Percentiles rank a stretch among this genome's conserved stretches.
Conservation (phyloP, 495 filamentous ascomycete species). For the Pyrenopolyporus hunteri region DNA sequence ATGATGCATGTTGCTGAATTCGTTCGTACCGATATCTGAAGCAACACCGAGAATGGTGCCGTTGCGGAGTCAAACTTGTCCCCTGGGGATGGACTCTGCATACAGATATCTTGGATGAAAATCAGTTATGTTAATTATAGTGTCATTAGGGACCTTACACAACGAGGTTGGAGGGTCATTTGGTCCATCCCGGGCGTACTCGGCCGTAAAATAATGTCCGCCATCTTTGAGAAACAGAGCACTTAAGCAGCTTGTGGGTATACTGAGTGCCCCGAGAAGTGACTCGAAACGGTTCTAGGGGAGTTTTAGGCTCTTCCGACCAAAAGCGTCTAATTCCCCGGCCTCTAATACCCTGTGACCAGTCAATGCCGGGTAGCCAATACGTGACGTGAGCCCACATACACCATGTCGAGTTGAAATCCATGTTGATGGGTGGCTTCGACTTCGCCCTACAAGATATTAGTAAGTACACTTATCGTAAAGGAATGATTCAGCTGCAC, state of each 20-base stretch:
- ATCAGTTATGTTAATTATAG: background rate
- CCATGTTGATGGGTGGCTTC: background rate
- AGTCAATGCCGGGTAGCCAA: background rate
- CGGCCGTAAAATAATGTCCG: background rate
- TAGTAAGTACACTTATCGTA: background rate
- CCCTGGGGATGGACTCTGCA: background rate
- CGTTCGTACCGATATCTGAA: background rate
- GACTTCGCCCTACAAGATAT: background rate
- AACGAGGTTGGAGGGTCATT: background rate
- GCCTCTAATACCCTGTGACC: background rate
- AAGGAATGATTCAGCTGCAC: background rate
- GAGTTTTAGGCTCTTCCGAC: background rate
- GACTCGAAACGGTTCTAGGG: background rate
- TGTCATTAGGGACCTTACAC: background rate
- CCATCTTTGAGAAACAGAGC: slow-evolving; percentile 4
- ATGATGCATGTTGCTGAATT: slow-evolving; percentile 1
- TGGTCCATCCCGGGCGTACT: background rate
- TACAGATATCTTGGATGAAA: background rate
- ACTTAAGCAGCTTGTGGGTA: background rate
- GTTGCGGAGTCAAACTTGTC: background rate
- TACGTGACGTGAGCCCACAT: background rate
- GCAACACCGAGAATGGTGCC: background rate
- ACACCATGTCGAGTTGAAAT: slow-evolving; percentile 1
- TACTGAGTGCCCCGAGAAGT: background rate
- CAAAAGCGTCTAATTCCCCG: background rate